phyloP scores from a whole-genome alignment of 176 grass and related monocot genomes.

The Microstegium vimineum region DNA sequence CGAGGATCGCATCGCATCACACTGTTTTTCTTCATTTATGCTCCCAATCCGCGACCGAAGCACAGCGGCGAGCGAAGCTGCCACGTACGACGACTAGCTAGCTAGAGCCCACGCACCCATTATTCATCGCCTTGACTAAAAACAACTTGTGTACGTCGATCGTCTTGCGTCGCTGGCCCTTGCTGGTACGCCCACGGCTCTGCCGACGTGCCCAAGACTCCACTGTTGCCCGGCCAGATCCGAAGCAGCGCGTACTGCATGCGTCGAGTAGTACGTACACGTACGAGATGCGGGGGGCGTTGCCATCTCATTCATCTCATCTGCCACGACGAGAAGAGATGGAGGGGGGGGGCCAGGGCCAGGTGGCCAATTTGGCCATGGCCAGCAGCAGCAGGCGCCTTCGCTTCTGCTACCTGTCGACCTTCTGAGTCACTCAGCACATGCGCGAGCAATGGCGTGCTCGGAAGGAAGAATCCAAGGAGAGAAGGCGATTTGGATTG shows the following conservation, averaged over 20 bases:
- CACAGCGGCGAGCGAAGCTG: too few relatives aligned
- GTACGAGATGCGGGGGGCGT: conserved; percentile 6
- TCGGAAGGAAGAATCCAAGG: conserved; percentile 45
- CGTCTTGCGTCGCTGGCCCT: background rate
- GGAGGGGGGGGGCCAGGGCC: too few relatives aligned
- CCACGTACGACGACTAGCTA: background rate
- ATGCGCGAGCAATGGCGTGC: conserved; percentile 1
- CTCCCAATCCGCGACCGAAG: background rate
- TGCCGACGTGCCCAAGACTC: too few relatives aligned
- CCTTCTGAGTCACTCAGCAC: background rate
- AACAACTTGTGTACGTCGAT: background rate
- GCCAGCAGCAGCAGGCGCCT: background rate
- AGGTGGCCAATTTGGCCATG: conserved; percentile 12
- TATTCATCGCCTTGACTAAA: background rate
- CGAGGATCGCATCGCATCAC: too few relatives aligned
- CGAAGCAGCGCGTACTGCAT: background rate
- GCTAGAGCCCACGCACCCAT: too few relatives aligned
- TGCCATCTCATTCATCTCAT: background rate
- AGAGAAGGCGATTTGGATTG: background rate
- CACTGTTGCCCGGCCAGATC: too few relatives aligned
- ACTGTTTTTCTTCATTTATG: too few relatives aligned
- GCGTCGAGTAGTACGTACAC: background rate
- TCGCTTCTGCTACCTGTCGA: too few relatives aligned
- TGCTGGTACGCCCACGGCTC: background rate
- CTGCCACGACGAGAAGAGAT: background rate